Evolutionary conservation across 2,329 filamentous ascomycete species (phyloP).

Genomic region (Camillea tinctor): DNA sequence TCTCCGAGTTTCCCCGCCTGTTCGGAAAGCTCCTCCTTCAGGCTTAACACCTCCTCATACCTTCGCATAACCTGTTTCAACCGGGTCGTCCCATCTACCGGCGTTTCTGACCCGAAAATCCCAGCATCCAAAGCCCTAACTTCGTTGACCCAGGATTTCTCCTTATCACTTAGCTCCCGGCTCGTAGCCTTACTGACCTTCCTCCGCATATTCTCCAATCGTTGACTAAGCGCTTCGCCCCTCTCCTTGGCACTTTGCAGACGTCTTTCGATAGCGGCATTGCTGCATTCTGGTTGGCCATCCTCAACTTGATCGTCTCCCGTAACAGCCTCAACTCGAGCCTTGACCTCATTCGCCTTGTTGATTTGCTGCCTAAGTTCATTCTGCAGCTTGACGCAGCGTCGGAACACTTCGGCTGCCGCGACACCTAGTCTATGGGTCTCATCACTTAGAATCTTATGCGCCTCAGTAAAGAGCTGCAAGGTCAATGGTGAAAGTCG

Average conservation of each 20-base stretch:
- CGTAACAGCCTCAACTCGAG: constrained; percentile 64
- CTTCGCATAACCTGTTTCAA: constrained; percentile 55
- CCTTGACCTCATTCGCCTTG: constrained; percentile 63
- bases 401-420: constrained; percentile 70
- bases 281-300: constrained; percentile 50
- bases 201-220: constrained; percentile 49
- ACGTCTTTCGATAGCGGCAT: constrained; percentile 56
- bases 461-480: constrained; percentile 68
- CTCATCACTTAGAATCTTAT: constrained; percentile 68
- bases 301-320: constrained; percentile 54
- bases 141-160: constrained; percentile 50
- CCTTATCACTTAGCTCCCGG: constrained; percentile 61
- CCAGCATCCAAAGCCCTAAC: constrained; percentile 40
- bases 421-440: constrained; percentile 67
- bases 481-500: constrained; percentile 69
- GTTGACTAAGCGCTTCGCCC: constrained; percentile 45
- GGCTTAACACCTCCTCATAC: constrained; percentile 53
- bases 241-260: constrained; percentile 46
- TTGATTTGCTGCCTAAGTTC: constrained; percentile 68
- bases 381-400: constrained; percentile 65
- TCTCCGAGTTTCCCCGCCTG: constrained; percentile 47
- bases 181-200: constrained; percentile 45
- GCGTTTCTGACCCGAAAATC: constrained; percentile 38
- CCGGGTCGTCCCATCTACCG: constrained; percentile 34
- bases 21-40: constrained; percentile 53